These are phyloP conservation scores for Quambalaria eucalypti DNA, from an alignment of 1,284 basidiomycete genomes.

Conservation along the genomic window DNA sequence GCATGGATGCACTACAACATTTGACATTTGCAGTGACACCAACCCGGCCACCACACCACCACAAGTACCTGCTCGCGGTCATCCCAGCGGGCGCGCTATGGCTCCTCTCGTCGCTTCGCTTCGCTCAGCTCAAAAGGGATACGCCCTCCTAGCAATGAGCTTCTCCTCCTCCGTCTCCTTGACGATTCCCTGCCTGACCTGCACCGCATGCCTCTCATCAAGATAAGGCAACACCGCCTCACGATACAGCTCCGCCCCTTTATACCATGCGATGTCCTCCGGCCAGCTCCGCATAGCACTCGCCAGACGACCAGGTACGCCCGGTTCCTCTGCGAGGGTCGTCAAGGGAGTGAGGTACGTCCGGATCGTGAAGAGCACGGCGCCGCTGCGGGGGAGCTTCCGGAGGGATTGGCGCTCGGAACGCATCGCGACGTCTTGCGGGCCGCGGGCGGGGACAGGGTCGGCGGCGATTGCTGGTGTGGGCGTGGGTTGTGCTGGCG, in stretches of 20 bases:
- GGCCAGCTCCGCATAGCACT: slow-evolving; percentile 63
- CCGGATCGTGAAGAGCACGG: slow-evolving; percentile 64
- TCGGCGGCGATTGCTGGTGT: slow-evolving; percentile 1
- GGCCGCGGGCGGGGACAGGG: neutral
- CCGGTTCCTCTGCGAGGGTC: slow-evolving; percentile 57
- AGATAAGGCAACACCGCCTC: slow-evolving; percentile 53
- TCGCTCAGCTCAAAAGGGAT: neutral
- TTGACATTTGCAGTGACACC: too few relatives aligned
- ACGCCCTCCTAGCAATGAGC: neutral
- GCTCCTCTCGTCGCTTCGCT: too few relatives aligned
- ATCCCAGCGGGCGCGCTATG: too few relatives aligned
- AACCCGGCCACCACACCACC: too few relatives aligned
- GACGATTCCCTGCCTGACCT: slow-evolving; percentile 41
- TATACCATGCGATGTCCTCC: slow-evolving; percentile 55
- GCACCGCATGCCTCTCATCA: slow-evolving; percentile 51
- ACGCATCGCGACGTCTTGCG: slow-evolving; percentile 40
- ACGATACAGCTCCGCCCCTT: slow-evolving; percentile 54
- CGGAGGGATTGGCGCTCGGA: slow-evolving; percentile 66
- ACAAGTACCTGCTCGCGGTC: too few relatives aligned
- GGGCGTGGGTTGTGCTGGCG: too few relatives aligned
- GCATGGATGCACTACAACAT: too few relatives aligned
- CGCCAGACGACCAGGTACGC: slow-evolving; percentile 61
- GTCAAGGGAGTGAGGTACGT: slow-evolving; percentile 61
- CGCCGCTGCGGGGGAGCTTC: slow-evolving; percentile 52
- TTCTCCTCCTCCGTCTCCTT: neutral